A percentile compares a stretch with the other conserved stretches of the same genome.
phyloP scores from a whole-genome alignment of 2,329 filamentous ascomycete species.

The Diaporthe nobilis region DNA sequence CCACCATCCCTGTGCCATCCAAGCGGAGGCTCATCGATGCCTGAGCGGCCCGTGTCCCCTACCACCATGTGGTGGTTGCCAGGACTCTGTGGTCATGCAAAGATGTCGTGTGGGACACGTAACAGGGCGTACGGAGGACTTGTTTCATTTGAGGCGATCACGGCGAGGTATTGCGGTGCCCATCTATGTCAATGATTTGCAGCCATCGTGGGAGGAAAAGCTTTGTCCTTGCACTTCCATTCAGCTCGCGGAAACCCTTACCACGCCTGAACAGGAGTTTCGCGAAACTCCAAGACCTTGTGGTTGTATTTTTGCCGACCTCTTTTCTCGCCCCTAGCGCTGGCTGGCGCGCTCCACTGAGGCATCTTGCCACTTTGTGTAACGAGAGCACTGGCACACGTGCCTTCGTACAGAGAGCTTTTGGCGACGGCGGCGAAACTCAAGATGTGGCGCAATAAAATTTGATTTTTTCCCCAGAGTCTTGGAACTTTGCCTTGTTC shows the following conservation, averaged over 20 bases:
- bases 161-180: too few species aligned
- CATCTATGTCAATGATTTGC: too few species aligned
- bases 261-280: rapidly evolving
- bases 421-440: not conserved
- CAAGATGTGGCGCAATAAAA: not conserved
- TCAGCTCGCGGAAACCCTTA: not conserved
- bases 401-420: not conserved
- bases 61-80: not conserved
- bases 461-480: not conserved
- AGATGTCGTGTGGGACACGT: not conserved
- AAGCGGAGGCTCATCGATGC: not conserved
- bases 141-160: not conserved
- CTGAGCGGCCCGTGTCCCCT: not conserved
- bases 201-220: not conserved
- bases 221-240: too few species aligned
- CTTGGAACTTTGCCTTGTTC: not conserved
- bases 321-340: not conserved
- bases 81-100: not conserved
- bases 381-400: not conserved
- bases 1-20: not conserved
- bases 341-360: not conserved
- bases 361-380: slow-evolving; percentile 5
- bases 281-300: not conserved
- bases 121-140: too few species aligned
- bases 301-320: not conserved